Evolutionary conservation across 768 basidiomycete species (phyloP).

Genomic region (Rhodotorula diobovata): DNA sequence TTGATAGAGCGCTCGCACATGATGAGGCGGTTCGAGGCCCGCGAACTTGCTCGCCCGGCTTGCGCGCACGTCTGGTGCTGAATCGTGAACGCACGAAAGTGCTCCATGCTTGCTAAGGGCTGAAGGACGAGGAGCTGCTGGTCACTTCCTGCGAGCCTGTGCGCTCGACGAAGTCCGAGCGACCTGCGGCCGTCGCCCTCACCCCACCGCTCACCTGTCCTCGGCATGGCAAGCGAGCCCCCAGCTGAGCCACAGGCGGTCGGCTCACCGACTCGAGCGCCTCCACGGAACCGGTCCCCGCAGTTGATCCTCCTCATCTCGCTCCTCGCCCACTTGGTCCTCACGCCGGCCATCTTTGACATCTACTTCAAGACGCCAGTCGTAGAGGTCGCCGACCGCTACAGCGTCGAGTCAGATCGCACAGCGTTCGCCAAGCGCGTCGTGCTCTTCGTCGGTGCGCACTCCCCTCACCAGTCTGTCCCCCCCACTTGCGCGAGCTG

Average conservation of each 20-base stretch:
- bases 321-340: conserved; percentile 68
- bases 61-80: too few relatives aligned
- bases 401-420: neutral
- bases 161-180: too few relatives aligned
- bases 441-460: conserved; percentile 58
- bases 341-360: conserved; percentile 58
- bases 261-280: too few relatives aligned
- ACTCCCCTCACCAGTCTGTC: neutral
- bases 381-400: conserved; percentile 8
- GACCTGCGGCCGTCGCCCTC: neutral
- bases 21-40: too few relatives aligned
- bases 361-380: conserved; percentile 66
- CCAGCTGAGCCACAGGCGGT: neutral
- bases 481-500: neutral
- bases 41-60: too few relatives aligned
- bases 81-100: too few relatives aligned
- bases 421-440: conserved; percentile 60
- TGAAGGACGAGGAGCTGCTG: too few relatives aligned
- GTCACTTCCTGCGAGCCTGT: too few relatives aligned
- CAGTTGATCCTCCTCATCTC: conserved; percentile 55
- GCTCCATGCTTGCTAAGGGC: too few relatives aligned
- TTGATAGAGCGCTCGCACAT: too few relatives aligned
- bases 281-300: neutral
- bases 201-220: neutral
- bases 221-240: neutral